phyloP scores from a whole-genome alignment of 2,329 filamentous ascomycete species.

The Penicillium italicum region DNA sequence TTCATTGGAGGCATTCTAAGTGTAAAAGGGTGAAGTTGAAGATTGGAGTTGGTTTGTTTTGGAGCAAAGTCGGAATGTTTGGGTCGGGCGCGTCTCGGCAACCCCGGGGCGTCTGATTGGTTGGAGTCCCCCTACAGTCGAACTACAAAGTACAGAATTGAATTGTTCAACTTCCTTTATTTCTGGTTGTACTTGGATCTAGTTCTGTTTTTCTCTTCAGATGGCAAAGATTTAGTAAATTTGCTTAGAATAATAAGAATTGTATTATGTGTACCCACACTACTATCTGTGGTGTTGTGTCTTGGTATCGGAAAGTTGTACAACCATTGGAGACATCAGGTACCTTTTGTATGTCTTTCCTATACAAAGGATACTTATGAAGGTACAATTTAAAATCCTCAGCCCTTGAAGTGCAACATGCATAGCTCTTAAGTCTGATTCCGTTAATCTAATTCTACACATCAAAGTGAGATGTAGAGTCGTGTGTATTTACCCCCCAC shows the following conservation, averaged over 20 bases:
- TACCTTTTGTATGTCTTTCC: background rate
- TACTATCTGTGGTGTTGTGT: background rate
- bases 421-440: no score
- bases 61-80: conserved; percentile 12
- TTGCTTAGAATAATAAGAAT: background rate
- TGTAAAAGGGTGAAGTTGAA: background rate
- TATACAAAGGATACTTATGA: no score
- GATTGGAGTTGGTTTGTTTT: conserved; percentile 12
- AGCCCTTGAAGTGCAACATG: no score
- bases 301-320: background rate
- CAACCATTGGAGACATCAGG: background rate
- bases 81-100: conserved; percentile 15
- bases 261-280: no score
- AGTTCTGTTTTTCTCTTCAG: no score
- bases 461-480: background rate
- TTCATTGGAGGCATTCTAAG: conserved; percentile 5
- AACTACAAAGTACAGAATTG: conserved; percentile 2
- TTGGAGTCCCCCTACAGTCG: background rate
- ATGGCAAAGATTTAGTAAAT: background rate
- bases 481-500: background rate
- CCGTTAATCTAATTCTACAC: no score
- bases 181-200: no score
- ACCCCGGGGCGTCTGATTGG: conserved; percentile 9
- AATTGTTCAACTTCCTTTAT: background rate
- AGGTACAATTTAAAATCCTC: no score